A percentile compares a stretch with the other conserved stretches of the same genome.
phyloP scores from a whole-genome alignment of 495 filamentous ascomycete species.

The Staphylotrichum longicolle region DNA sequence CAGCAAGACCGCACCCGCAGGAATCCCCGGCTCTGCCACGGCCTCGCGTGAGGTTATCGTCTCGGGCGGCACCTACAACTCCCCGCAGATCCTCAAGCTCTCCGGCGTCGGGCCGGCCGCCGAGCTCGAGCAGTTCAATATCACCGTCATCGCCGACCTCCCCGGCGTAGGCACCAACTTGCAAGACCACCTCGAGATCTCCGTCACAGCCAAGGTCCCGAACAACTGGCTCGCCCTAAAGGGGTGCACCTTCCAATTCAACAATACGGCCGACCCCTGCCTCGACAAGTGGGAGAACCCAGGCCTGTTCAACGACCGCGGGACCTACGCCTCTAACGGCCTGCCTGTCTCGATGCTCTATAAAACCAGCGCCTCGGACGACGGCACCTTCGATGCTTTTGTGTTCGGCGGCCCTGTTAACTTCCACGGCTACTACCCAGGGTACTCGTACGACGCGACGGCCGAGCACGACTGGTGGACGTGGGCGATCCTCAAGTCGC shows the following conservation, averaged over 20 bases:
- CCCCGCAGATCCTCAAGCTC: neutral
- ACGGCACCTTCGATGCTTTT: conserved; percentile 49
- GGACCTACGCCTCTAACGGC: conserved; percentile 51
- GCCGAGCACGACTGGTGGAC: conserved; percentile 42
- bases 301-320: conserved; percentile 39
- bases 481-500: conserved; percentile 54
- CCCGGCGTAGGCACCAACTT: neutral
- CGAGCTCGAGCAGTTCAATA: neutral
- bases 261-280: conserved; percentile 48
- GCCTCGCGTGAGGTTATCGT: neutral
- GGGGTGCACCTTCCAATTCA: conserved; percentile 50
- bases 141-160: neutral
- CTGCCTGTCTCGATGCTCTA: conserved; percentile 48
- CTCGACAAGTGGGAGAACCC: conserved; percentile 46
- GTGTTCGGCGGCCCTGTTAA: conserved; percentile 52
- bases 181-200: conserved; percentile 61
- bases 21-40: conserved; percentile 38
- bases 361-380: conserved; percentile 41
- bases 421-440: conserved; percentile 54
- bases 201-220: conserved; percentile 47
- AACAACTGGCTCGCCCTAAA: conserved; percentile 42
- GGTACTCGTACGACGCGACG: conserved; percentile 35
- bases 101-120: neutral
- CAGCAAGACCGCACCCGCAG: conserved; percentile 26
- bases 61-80: neutral